Evolutionary conservation across 768 basidiomycete genomes (phyloP), one percentile per base, ranked within the genome.

Genomic region (Boletales sp.): DNA sequence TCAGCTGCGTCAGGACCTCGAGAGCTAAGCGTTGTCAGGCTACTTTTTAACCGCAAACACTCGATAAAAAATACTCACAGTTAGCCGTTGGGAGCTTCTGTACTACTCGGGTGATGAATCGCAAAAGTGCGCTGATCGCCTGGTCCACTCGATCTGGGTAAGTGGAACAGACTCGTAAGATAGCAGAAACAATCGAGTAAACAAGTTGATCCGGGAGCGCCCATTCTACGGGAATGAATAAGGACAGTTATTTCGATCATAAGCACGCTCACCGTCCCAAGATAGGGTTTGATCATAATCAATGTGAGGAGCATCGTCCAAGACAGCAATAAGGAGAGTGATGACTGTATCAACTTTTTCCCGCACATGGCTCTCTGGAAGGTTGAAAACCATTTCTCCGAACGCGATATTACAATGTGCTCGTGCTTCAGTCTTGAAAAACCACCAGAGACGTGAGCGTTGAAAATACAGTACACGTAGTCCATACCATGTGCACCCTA

Each of bases 331-430:
- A 19, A 94, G 77, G 8, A 79, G 75, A 4, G 80, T 74, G 39
- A 89, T 69, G 18, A 86, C 58, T 15, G 72, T 74, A 55, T 79
- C 74, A 38, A 79, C 74, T 28, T 77, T 77, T n/a, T 71, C 67
- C 11, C 63, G 64, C 30, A 86, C 74, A 56, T 81, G 76, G 8
- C 66, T 60, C 35, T 81, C 72, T 0, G 85, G 75, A 53, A 85
- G 78, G 60, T 83, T 83, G 48, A 82, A 69, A 15, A 88, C 79
- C 46, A 91, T 75, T 61, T 91, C 84, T 34, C 86, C 89, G 56
- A 91, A 93, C 2, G 89, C 88, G 53, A 90, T 86, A 55, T 87
- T 87, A 69, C 84, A 88, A 56, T 89, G 87, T 13, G 84, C 81
- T 48, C 82, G 74, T 3, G 86, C 84, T 11, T 82, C 80, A 17